Conservation (phyloP, 495 filamentous ascomycete genomes). For the Podospora sp. region DNA sequence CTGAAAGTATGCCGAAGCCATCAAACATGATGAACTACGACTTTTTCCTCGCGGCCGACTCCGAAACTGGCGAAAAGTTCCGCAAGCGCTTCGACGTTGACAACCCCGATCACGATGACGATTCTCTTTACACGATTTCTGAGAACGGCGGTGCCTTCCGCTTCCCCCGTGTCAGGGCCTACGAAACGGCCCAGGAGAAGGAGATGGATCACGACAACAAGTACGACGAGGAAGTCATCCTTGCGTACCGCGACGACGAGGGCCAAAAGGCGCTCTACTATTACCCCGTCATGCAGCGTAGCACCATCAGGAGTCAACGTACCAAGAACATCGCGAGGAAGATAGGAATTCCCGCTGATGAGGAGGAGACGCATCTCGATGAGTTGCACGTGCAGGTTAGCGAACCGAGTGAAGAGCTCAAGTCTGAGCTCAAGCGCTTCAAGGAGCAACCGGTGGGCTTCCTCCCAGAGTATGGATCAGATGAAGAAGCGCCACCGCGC, state of each 20-base stretch:
- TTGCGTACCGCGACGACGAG: slow-evolving; percentile 48
- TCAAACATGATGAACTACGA: slow-evolving; percentile 75
- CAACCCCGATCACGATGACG: slow-evolving; percentile 68
- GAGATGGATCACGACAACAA: slow-evolving; percentile 67
- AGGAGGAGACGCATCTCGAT: slow-evolving; percentile 46
- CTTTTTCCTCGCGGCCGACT: slow-evolving; percentile 69
- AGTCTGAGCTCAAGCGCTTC: slow-evolving; percentile 42
- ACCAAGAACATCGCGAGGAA: slow-evolving; percentile 57
- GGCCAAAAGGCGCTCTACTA: slow-evolving; percentile 77
- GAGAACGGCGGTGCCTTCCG: slow-evolving; percentile 59
- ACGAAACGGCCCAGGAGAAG: slow-evolving; percentile 74
- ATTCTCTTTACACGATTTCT: slow-evolving; percentile 64
- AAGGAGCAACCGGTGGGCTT: slow-evolving; percentile 45
- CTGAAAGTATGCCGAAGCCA: slow-evolving; percentile 61
- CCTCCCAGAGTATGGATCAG: slow-evolving; percentile 33
- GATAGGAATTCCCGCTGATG: slow-evolving; percentile 41
- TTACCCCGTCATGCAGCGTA: slow-evolving; percentile 79
- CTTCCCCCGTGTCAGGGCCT: slow-evolving; percentile 77
- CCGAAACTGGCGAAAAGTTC: slow-evolving; percentile 60
- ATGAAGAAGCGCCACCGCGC: slow-evolving; percentile 20
- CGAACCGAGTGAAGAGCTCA: slow-evolving; percentile 46
- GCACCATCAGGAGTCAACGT: slow-evolving; percentile 57
- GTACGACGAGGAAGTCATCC: slow-evolving; percentile 57
- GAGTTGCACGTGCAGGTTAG: slow-evolving; percentile 49
- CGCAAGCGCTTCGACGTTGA: slow-evolving; percentile 71